A percentile compares a stretch with the other conserved stretches of the same genome.
Conservation (phyloP, 306 rosid genomes). For the Cicer cuneatum region DNA sequence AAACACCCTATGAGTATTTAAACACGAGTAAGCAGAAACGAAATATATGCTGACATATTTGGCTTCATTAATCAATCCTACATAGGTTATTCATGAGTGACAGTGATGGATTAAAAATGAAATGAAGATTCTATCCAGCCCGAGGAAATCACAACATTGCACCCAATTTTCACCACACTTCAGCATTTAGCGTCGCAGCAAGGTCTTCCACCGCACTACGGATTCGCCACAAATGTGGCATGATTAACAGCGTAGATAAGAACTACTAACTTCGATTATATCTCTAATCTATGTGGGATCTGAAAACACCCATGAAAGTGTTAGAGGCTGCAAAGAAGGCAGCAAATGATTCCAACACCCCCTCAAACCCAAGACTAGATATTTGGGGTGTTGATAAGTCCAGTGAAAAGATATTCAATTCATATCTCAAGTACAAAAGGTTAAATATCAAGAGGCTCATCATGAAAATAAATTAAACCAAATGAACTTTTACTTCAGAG, state of each 20-base stretch:
- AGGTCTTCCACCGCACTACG: not conserved
- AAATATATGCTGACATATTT: conserved; percentile 12
- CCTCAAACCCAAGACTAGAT: not conserved
- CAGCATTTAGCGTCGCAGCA: not conserved
- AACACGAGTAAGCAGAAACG: conserved; percentile 6
- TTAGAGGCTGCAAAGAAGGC: not conserved
- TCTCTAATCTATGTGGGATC: not conserved
- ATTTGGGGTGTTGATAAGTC: not conserved
- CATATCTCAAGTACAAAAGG: not conserved
- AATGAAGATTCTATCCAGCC: conserved; percentile 31
- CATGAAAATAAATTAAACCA: not conserved
- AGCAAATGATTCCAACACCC: not conserved
- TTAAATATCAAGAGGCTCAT: conserved; percentile 1
- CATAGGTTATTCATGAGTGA: conserved; percentile 36
- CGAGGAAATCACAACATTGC: not conserved
- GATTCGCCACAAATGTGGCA: not conserved
- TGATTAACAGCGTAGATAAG: not conserved
- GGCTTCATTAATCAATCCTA: conserved; percentile 10
- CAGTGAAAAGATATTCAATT: conserved; percentile 2
- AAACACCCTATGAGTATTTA: conserved; percentile 31
- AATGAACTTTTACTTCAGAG: conserved; percentile 22
- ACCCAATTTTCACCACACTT: not conserved
- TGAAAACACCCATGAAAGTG: not conserved
- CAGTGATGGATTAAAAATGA: conserved; percentile 29
- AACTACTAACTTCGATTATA: not conserved